A percentile compares a stretch with the other conserved stretches of the same genome.
phyloP scores from a whole-genome alignment of 768 basidiomycete species.

The Agaricus blazei region DNA sequence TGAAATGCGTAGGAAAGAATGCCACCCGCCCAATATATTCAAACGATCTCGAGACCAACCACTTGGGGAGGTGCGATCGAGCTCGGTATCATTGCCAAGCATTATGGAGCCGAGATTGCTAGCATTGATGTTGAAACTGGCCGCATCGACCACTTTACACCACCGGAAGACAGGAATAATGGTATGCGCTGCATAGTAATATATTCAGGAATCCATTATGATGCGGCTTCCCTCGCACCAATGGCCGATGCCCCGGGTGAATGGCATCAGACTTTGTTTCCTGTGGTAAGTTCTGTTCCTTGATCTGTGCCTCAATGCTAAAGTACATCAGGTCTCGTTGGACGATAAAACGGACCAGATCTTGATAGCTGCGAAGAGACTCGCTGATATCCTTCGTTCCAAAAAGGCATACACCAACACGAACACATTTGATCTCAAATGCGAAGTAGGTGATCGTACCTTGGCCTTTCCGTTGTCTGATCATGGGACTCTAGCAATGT shows the following conservation, averaged over 20 bases:
- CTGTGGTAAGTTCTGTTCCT: constrained; percentile 35
- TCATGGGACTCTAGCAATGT: constrained; percentile 53
- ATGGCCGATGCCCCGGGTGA: constrained; percentile 68
- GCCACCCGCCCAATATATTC: constrained; percentile 68
- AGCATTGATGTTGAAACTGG: constrained; percentile 92
- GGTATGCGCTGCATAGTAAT: constrained; percentile 66
- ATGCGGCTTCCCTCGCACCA: constrained; percentile 82
- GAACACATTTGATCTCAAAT: constrained; percentile 84
- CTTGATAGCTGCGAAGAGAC: constrained; percentile 58
- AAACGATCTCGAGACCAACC: constrained; percentile 70
- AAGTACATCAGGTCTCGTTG: constrained; percentile 20
- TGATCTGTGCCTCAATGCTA: not conserved
- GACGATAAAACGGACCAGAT: constrained; percentile 46
- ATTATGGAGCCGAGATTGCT: constrained; percentile 82
- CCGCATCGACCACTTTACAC: constrained; percentile 76
- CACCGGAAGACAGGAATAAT: constrained; percentile 34
- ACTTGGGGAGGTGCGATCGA: constrained; percentile 98
- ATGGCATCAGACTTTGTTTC: constrained; percentile 88
- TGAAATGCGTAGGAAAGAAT: constrained; percentile 22
- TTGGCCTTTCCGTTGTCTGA: not conserved
- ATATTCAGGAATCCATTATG: constrained; percentile 97
- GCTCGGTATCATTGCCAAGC: constrained; percentile 75
- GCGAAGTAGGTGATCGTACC: constrained; percentile 52
- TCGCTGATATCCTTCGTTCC: constrained; percentile 67
- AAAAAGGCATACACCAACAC: constrained; percentile 91